These are phyloP conservation scores for Fagus crenata DNA, from an alignment of 306 rosid species.

Conservation along the genomic window DNA sequence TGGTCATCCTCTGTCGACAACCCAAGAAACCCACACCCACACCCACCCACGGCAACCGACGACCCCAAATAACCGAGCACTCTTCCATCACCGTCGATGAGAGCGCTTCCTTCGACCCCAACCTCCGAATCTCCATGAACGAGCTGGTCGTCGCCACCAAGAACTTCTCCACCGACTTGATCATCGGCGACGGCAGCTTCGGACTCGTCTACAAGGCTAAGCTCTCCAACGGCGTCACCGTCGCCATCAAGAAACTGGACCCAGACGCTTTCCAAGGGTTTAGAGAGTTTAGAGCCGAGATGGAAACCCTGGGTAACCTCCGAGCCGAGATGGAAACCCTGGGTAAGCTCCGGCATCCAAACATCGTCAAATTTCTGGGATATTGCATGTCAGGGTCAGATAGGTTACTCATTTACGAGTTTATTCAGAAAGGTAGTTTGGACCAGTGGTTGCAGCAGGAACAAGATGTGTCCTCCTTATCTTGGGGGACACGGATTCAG, in stretches of 20 bases:
- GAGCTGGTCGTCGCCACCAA: constrained; percentile 69
- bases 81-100: constrained; percentile 40
- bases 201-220: constrained; percentile 84
- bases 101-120: constrained; percentile 66
- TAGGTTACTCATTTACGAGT: constrained; percentile 76
- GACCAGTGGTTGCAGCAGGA: constrained; percentile 75
- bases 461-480: constrained; percentile 31
- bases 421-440: constrained; percentile 62
- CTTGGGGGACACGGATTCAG: constrained; percentile 60
- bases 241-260: constrained; percentile 80
- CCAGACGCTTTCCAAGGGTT: constrained; percentile 92
- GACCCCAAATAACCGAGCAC: constrained; percentile 8
- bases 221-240: constrained; percentile 61
- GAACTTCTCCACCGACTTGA: constrained; percentile 58
- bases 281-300: constrained; percentile 90
- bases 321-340: constrained; percentile 77
- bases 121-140: constrained; percentile 59
- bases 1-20: constrained; percentile 38
- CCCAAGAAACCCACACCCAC: constrained; percentile 3
- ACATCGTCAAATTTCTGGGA: constrained; percentile 74
- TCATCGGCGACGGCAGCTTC: constrained; percentile 94
- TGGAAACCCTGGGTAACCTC: constrained; percentile 80
- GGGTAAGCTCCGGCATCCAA: constrained; percentile 60
- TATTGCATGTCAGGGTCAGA: constrained; percentile 73
- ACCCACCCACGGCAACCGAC: background rate